phyloP scores from a whole-genome alignment of 1,284 basidiomycete genomes.

The Austropuccinia psidii region DNA sequence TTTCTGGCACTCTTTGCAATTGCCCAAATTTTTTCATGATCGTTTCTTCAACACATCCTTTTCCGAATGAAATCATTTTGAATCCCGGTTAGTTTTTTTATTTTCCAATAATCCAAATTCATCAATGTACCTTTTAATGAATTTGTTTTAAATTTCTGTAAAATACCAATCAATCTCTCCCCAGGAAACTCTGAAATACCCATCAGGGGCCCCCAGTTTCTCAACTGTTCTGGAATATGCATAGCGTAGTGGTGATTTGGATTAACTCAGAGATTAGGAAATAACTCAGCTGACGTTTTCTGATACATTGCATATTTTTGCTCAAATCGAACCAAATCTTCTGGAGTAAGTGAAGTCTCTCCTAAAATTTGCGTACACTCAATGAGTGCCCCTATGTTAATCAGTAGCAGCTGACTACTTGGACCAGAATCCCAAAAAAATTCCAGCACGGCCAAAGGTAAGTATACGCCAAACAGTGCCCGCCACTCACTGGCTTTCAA shows the following conservation, averaged over 20 bases:
- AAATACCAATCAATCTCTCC: slow-evolving; percentile 33
- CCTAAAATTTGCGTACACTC: slow-evolving; percentile 29
- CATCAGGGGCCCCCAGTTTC: slow-evolving; percentile 38
- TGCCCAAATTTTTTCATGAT: too few relatives aligned
- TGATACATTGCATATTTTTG: slow-evolving; percentile 10
- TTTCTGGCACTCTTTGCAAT: too few relatives aligned
- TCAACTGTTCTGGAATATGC: slow-evolving; percentile 36
- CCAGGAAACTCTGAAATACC: slow-evolving; percentile 34
- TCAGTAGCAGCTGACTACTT: neutral
- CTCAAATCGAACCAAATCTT: neutral
- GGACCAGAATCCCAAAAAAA: too few relatives aligned
- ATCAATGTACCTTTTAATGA: neutral
- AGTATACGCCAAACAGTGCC: neutral
- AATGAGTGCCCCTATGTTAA: slow-evolving; percentile 25
- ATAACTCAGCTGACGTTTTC: neutral
- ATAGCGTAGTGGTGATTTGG: slow-evolving; percentile 38
- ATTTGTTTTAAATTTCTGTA: slow-evolving; percentile 37
- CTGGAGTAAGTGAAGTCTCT: neutral
- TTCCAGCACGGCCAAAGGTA: neutral
- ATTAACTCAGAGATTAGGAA: neutral
- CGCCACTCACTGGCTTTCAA: neutral
- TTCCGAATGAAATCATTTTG: too few relatives aligned
- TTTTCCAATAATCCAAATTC: too few relatives aligned
- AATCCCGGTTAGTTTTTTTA: too few relatives aligned
- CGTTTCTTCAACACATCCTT: too few relatives aligned